Conservation (phyloP, 202 grass and related monocot species). For the Schoenoplectus tabernaemontani region DNA sequence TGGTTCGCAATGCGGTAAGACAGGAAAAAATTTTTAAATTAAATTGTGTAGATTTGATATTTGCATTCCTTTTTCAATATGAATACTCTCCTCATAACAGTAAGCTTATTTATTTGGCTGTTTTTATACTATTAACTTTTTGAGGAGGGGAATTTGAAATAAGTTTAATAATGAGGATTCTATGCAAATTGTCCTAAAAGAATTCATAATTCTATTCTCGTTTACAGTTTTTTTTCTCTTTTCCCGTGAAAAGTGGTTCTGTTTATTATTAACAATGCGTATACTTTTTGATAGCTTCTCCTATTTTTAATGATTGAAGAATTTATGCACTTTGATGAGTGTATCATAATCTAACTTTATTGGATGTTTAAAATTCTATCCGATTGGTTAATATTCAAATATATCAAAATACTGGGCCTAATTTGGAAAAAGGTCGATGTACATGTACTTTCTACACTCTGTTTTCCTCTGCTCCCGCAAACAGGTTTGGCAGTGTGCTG, state of each 20-base stretch:
- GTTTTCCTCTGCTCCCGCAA: slow-evolving; percentile 1
- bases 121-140: neutral
- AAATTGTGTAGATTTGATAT: neutral
- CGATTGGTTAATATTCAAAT: neutral
- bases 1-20: slow-evolving; percentile 78
- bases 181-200: slow-evolving; percentile 21
- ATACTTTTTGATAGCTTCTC: neutral
- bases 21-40: neutral
- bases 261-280: neutral
- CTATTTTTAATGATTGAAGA: neutral
- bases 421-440: neutral
- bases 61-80: neutral
- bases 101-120: neutral
- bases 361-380: neutral
- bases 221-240: neutral
- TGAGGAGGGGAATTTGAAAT: neutral
- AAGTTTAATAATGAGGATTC: slow-evolving; percentile 6
- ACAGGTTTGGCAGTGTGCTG: neutral
- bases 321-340: neutral
- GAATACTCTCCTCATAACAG: neutral
- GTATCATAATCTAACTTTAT: neutral
- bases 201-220: neutral
- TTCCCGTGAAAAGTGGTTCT: neutral
- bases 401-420: neutral
- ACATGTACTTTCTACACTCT: slow-evolving; percentile 2